Conservation (phyloP, 352 stramenopile genomes). For the Phytophthora hybrid region DNA sequence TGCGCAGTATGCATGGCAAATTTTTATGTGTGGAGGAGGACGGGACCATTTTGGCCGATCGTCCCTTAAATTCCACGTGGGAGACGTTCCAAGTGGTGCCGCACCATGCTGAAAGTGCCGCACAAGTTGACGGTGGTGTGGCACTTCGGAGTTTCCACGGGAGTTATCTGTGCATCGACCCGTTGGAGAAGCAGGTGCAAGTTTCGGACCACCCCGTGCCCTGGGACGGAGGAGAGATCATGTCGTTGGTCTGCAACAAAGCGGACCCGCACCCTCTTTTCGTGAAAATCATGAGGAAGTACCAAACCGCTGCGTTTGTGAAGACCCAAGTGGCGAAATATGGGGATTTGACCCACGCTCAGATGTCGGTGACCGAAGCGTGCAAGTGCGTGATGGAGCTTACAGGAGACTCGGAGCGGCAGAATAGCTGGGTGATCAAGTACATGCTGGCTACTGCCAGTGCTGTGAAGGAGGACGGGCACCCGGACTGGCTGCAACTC, state of each 20-base stretch:
- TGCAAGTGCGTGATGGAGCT: constrained; percentile 69
- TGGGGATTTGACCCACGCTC: constrained; percentile 56
- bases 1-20: constrained; percentile 83
- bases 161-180: constrained; percentile 79
- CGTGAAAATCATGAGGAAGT: constrained; percentile 79
- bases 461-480: constrained; percentile 67
- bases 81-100: constrained; percentile 89
- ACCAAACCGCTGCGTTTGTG: constrained; percentile 70
- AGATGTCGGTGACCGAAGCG: constrained; percentile 65
- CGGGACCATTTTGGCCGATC: constrained; percentile 75
- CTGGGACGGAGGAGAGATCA: constrained; percentile 78
- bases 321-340: constrained; percentile 57
- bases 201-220: constrained; percentile 57
- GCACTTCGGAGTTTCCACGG: constrained; percentile 83
- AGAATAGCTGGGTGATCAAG: constrained; percentile 69
- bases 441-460: constrained; percentile 77
- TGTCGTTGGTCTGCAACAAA: constrained; percentile 84
- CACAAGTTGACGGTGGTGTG: constrained; percentile 47
- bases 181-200: constrained; percentile 33
- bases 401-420: constrained; percentile 57
- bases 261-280: constrained; percentile 54
- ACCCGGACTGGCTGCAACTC: constrained; percentile 87
- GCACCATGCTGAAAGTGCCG: constrained; percentile 42
- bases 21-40: constrained; percentile 86
- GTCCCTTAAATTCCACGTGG: constrained; percentile 83